Conservation (phyloP, 331 rosid genomes). For the Spiraea crenata region DNA sequence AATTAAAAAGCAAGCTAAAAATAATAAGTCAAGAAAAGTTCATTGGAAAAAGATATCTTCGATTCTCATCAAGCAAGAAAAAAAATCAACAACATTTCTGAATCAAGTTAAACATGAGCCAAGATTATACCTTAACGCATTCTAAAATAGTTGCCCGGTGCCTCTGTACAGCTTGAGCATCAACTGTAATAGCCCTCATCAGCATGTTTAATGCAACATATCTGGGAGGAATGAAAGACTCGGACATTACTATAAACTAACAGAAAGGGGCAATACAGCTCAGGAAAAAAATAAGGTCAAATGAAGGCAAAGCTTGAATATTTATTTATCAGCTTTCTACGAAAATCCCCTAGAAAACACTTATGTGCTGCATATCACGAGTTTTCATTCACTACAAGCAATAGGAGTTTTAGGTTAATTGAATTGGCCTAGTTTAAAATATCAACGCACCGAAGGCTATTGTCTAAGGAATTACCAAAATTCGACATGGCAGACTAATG, state of each 20-base stretch:
- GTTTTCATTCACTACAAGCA: neutral
- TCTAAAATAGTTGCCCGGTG: slow-evolving; percentile 96
- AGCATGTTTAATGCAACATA: slow-evolving; percentile 96
- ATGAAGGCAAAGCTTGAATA: neutral
- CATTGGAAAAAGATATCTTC: neutral
- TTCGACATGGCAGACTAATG: slow-evolving; percentile 3
- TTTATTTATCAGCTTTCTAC: neutral
- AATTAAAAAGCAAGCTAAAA: slow-evolving; percentile 5
- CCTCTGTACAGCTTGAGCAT: slow-evolving; percentile 98
- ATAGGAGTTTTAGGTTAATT: neutral
- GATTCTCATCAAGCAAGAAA: neutral
- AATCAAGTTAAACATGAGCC: slow-evolving; percentile 6
- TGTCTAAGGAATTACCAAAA: neutral
- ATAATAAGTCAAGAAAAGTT: slow-evolving; percentile 6
- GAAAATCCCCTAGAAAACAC: neutral
- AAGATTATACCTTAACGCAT: slow-evolving; percentile 83
- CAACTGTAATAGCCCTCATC: slow-evolving; percentile 90
- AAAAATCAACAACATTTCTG: neutral
- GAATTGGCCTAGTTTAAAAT: neutral
- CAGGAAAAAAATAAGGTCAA: neutral
- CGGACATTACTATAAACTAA: slow-evolving; percentile 14
- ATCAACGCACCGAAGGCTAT: neutral
- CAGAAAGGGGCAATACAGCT: slow-evolving; percentile 10
- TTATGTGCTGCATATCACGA: neutral
- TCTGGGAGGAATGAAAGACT: slow-evolving; percentile 39